A percentile compares a stretch with the other conserved stretches of the same genome.
Conservation (phyloP, 2,329 filamentous ascomycete species). For the Tolypocladium pustulatum region DNA sequence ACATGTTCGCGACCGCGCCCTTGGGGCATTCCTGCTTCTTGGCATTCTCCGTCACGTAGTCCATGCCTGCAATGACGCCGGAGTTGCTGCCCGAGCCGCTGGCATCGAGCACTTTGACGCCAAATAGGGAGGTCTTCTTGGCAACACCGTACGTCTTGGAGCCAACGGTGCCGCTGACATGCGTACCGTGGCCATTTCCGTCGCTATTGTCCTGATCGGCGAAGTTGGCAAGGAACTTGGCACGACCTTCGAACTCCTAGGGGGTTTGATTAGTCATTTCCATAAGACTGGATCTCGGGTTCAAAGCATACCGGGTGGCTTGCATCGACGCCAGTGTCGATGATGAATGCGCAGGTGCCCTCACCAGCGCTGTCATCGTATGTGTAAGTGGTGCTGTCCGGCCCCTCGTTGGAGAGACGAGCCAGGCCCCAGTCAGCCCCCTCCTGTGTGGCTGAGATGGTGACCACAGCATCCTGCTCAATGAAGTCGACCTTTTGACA, state of each 20-base stretch:
- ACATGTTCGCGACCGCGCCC: slow-evolving; percentile 42
- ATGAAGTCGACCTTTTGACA: slow-evolving; percentile 20
- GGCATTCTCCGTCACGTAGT: slow-evolving; percentile 27
- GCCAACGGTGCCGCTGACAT: slow-evolving; percentile 35
- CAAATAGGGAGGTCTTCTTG: slow-evolving; percentile 31
- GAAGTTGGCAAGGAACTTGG: slow-evolving; percentile 26
- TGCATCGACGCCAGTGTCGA: slow-evolving; percentile 32
- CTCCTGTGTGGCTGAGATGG: slow-evolving; percentile 40
- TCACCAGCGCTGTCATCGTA: slow-evolving; percentile 26
- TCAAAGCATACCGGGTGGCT: slow-evolving; percentile 21
- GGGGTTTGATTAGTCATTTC: not conserved
- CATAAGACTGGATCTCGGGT: not conserved
- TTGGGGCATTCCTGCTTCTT: slow-evolving; percentile 24
- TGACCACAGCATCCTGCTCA: slow-evolving; percentile 28
- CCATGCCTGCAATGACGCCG: slow-evolving; percentile 32
- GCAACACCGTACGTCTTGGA: slow-evolving; percentile 32
- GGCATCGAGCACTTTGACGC: slow-evolving; percentile 33
- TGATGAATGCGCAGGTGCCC: slow-evolving; percentile 31
- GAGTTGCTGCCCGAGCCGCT: slow-evolving; percentile 25
- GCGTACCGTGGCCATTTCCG: slow-evolving; percentile 36
- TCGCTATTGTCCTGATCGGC: slow-evolving; percentile 24
- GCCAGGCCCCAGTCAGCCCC: slow-evolving; percentile 29
- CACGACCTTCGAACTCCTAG: slow-evolving; percentile 30
- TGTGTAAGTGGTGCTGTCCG: slow-evolving; percentile 18
- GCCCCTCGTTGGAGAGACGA: slow-evolving; percentile 22